Base-by-base conservation (phyloP, 495 filamentous ascomycete species). In the Neurospora sp. region DNA sequence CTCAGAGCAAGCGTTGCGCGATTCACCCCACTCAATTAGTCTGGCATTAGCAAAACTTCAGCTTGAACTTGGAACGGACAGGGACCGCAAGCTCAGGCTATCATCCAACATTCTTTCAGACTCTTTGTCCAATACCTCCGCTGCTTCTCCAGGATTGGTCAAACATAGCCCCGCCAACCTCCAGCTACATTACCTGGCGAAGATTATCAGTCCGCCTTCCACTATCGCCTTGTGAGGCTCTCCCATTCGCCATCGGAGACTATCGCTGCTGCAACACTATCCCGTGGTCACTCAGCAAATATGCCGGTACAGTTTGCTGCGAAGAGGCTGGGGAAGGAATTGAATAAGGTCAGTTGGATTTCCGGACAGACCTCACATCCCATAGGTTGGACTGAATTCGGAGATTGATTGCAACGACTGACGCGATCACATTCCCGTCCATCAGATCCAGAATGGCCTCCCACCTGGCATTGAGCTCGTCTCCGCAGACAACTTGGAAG, bases 381-480 rank as follows among this genome's bases (percentile, higher is more conserved):
- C 10, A 9, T 21, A 15, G 69, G 69, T 9, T 19, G 9, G 19
- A 19, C 34, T 70, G 34, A 4, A 37, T 42, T 13, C 28, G 11
- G 34, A 37, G 21, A 9, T 19, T 7, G 24, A 45, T 43, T 24
- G n/a, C 70, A 31, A 43, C 19, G 71, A 66, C 78, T 76, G 36
- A 80, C 77, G 59, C 73, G 45, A 21, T 72, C 1, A 11, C 17
- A 9, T 6, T 19, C n/a, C 28, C 17, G 54, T 19, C 15, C 28
- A 66, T 38, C 74, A 89, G 88, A 88, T 90, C 70, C 81, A 85
- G 73, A 86, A 82, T 73, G 84, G 78, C 73, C 79, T 90, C 19
- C 88, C 88, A 39, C 88, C 88, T 34, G 96, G 96, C 69, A 96
- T 99, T 77, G 83, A 86, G 70, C 88, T 98, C 70, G 91, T 93